Evolutionary conservation across 331 rosid genomes (phyloP).

Genomic region (Malus hybrid): DNA sequence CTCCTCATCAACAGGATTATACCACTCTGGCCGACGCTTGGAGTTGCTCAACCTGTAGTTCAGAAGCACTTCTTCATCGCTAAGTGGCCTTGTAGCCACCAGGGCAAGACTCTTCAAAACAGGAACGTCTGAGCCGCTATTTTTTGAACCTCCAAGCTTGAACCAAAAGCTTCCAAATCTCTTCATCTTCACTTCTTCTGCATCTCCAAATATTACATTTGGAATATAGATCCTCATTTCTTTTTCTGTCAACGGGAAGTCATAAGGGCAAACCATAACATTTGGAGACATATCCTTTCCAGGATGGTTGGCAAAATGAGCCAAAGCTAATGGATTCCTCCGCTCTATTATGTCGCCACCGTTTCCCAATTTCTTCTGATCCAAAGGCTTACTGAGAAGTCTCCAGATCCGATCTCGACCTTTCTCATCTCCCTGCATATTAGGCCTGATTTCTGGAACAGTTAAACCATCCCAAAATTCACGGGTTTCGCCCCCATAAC

Average conservation of each 20-base stretch:
- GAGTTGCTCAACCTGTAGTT: conserved; percentile 87
- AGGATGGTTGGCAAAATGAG: conserved; percentile 92
- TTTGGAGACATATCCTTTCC: conserved; percentile 66
- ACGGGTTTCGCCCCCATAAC: conserved; percentile 56
- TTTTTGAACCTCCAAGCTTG: conserved; percentile 50
- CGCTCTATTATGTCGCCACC: conserved; percentile 52
- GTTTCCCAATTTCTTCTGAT: conserved; percentile 30
- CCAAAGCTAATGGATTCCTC: conserved; percentile 82
- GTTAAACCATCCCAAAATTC: conserved; percentile 53
- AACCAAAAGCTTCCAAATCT: conserved; percentile 85
- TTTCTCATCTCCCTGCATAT: conserved; percentile 31
- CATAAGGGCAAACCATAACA: conserved; percentile 90
- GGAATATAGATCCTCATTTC: conserved; percentile 71
- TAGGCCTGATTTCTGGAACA: conserved; percentile 16
- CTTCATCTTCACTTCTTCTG: conserved; percentile 60
- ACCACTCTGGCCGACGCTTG: conserved; percentile 73
- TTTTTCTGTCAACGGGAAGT: conserved; percentile 69
- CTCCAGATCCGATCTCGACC: conserved; percentile 69
- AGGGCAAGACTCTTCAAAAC: conserved; percentile 60
- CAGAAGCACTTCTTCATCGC: conserved; percentile 72
- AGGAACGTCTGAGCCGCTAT: conserved; percentile 39
- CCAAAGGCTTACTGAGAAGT: conserved; percentile 72
- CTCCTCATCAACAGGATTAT: conserved; percentile 76
- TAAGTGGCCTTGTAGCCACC: conserved; percentile 66
- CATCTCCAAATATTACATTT: conserved; percentile 55